Evolutionary conservation across 805 yeast genomes (phyloP), one percentile per base, ranked within the genome.

Genomic region (Candida sakaeoensis): DNA sequence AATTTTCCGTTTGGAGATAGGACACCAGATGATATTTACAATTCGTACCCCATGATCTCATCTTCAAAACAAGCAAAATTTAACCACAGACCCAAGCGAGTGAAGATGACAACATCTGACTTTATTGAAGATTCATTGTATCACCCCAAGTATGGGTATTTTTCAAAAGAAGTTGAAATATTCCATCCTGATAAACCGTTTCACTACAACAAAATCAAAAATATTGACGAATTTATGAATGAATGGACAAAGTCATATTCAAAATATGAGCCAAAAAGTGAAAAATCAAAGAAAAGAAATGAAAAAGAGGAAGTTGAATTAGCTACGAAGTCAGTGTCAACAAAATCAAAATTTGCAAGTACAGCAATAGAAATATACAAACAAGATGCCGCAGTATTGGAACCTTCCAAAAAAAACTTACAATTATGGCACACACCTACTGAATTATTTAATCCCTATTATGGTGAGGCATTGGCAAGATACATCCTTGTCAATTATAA

Each of bases 381-480:
- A 35, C 48, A 51, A 23, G 63, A 62, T 8, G 36, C 52, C 5
- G 44, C 49, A 22, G 38, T 51, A 4, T 46, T 46, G 8, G 49
- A 53, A 16, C 51, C 36, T 40, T 53, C 60, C 10, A 54, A 54
- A 33, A 60, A 65, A 38, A 72, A 80, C 1, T 47, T 79, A 12
- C 95, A 87, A 58, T 60, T 85, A 34, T 87, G 95, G 95, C 95
- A 87, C 55, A 87, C 95, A 0, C 95, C 95, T 1, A 83, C 93
- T 0, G 95, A 88, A 58, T 65, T 87, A 33, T 87, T 87, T 61
- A 80, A 80, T 46, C 95, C 96, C 0, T 80, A 70, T 50, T 87
- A 88, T 52, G 95, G 95, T 10, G 85, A 85, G 56, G 88, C 95
- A 0, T 63, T 91, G 41, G 96, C 96, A 0, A 66, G 90, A 40